Base-by-base conservation (phyloP, 805 yeast species). In the Isabelozyma gotoi region DNA sequence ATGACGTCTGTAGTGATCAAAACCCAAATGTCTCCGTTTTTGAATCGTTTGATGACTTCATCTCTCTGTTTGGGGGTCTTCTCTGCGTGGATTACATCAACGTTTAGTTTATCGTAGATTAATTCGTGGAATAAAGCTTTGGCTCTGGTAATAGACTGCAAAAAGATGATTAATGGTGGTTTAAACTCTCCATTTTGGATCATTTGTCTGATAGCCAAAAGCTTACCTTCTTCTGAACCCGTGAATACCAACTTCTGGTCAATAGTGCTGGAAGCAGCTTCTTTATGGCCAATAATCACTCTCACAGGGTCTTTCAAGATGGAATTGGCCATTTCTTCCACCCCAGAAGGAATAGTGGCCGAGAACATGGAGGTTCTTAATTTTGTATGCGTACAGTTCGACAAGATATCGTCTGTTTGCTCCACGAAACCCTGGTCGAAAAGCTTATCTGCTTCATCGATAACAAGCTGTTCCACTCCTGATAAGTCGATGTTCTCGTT, bases 401-500 rank as follows among this genome's bases (percentile, higher is more conserved):
- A 73, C 47, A 94, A 67, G 46, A 94, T 84, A 41, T 81, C 83
- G 62, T 94, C 99, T 0, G 97, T 86, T 70, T 94, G 99, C 52
- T 84, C 88, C 11, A 89, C 80, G 55, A 94, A 94, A 14, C 87
- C 84, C 49, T 82, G 78, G 56, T 94, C 97, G 53, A 94, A 88
- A 45, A 94, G 71, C 55, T 88, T 85, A 72, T 94, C 99, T 7
- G 97, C 98, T 67, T 94, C 99, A 73, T 94, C 99, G 52, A 94
- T 81, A 16, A 94, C 79, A 38, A 94, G 68, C 57, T 81, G 83
- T 50, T 83, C 83, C n/a, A 92, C 88, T 19, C 69, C 66, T 5
- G 80, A 65, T 34, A 92, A 73, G 50, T 81, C 82, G 17, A 88
- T 61, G 8, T 77, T 71, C 33, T 78, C 86, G 40, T 72, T 73